A percentile compares a stretch with the other conserved stretches of the same genome.
Evolutionary conservation across 2,329 filamentous ascomycete species (phyloP).

Genomic region (Arthrobotrys pseudoclavata): DNA sequence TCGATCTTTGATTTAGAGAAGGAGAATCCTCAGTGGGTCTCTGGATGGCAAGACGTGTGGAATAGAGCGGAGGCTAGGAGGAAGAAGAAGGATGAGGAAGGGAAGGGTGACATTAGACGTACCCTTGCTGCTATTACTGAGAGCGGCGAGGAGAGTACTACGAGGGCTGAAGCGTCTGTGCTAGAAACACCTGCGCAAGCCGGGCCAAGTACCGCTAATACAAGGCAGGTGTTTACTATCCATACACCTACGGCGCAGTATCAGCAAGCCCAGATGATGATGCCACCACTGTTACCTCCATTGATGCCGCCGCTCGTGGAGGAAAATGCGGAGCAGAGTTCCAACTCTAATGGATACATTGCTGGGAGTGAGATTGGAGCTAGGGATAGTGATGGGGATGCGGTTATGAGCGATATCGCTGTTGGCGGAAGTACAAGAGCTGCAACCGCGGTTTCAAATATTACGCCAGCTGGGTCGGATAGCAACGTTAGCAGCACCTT

Average conservation of each 20-base stretch:
- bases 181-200: slow-evolving; percentile 19
- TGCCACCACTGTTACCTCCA: slow-evolving; percentile 13
- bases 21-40: slow-evolving; percentile 73
- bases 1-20: slow-evolving; percentile 84
- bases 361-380: slow-evolving; percentile 48
- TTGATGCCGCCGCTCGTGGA: slow-evolving; percentile 47
- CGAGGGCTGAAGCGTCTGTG: slow-evolving; percentile 25
- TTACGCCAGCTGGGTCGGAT: slow-evolving; percentile 16
- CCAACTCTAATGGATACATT: slow-evolving; percentile 54
- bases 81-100: slow-evolving; percentile 74
- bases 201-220: slow-evolving; percentile 24
- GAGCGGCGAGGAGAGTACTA: slow-evolving; percentile 40
- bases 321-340: slow-evolving; percentile 29
- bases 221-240: slow-evolving; percentile 25
- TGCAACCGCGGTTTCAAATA: slow-evolving; percentile 17
- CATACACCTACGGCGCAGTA: slow-evolving; percentile 23
- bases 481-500: slow-evolving; percentile 67
- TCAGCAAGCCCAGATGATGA: slow-evolving; percentile 52
- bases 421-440: slow-evolving; percentile 25
- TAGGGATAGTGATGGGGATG: slow-evolving; percentile 56
- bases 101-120: slow-evolving; percentile 65
- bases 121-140: slow-evolving; percentile 60
- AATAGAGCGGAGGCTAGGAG: slow-evolving; percentile 84
- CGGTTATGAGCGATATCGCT: slow-evolving; percentile 58
- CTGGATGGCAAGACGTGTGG: slow-evolving; percentile 72